Conservation (phyloP, 352 stramenopile species). For the Phytopythium cucurbitacearum region DNA sequence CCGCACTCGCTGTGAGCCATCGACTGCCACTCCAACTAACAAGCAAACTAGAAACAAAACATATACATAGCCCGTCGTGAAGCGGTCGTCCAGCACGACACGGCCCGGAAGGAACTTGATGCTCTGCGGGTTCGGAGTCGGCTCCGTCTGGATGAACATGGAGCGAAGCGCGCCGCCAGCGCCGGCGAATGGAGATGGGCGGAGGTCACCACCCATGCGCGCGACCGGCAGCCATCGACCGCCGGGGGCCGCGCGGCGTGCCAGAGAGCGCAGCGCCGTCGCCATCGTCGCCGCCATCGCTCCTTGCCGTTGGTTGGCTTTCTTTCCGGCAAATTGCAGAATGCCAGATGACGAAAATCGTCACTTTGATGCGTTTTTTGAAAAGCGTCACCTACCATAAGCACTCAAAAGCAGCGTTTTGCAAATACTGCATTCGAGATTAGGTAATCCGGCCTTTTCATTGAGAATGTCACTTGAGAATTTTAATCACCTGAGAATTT, state of each 20-base stretch:
- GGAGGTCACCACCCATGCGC: background rate
- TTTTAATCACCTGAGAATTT: too few relatives aligned
- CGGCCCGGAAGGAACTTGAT: slow-evolving; percentile 97
- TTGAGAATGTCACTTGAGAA: too few relatives aligned
- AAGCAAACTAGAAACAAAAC: slow-evolving; percentile 3
- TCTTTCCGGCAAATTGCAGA: background rate
- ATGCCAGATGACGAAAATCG: background rate
- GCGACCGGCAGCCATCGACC: too few relatives aligned
- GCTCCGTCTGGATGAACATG: slow-evolving; percentile 98
- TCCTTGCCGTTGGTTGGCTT: slow-evolving; percentile 1
- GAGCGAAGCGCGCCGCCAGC: slow-evolving; percentile 54
- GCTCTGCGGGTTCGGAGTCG: slow-evolving; percentile 97
- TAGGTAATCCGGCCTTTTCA: too few relatives aligned
- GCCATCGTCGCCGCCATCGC: background rate
- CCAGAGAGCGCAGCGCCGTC: slow-evolving; percentile 14
- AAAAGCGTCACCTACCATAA: too few relatives aligned
- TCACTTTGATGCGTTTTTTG: too few relatives aligned
- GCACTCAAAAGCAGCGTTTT: too few relatives aligned
- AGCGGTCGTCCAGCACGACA: slow-evolving; percentile 87
- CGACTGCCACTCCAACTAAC: background rate
- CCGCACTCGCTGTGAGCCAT: background rate
- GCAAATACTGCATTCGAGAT: too few relatives aligned
- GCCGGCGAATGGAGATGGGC: slow-evolving; percentile 22
- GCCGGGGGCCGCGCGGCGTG: slow-evolving; percentile 12
- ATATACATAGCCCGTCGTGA: slow-evolving; percentile 61